A percentile compares a stretch with the other conserved stretches of the same genome.
These are phyloP conservation scores for Trametes polyzona DNA, from an alignment of 1,284 basidiomycete species.

Conservation along the genomic window DNA sequence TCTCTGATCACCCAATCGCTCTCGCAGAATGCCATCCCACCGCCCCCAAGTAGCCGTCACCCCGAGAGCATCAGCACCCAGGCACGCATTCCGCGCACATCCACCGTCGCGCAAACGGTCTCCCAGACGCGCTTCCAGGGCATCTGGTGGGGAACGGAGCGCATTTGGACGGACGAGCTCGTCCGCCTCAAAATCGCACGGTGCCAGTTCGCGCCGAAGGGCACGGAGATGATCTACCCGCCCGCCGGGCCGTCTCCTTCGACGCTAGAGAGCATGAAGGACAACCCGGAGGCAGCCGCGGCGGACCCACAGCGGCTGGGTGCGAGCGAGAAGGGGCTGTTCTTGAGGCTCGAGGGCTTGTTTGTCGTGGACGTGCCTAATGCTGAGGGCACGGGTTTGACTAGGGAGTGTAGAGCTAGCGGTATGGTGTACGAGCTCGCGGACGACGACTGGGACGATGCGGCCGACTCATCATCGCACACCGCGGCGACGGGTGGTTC, in stretches of 20 bases:
- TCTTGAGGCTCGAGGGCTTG: slow-evolving; percentile 67
- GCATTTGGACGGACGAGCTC: slow-evolving; percentile 87
- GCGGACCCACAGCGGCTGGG: slow-evolving; percentile 45
- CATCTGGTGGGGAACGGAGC: slow-evolving; percentile 86
- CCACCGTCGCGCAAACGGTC: slow-evolving; percentile 33
- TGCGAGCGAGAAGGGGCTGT: slow-evolving; percentile 63
- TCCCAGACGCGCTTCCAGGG: slow-evolving; percentile 73
- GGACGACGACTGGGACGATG: slow-evolving; percentile 68
- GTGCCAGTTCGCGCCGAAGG: slow-evolving; percentile 63
- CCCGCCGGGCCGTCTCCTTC: slow-evolving; percentile 60
- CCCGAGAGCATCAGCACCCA: slow-evolving; percentile 21
- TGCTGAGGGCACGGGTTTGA: slow-evolving; percentile 42
- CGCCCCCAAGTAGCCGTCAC: background rate
- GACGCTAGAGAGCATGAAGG: slow-evolving; percentile 38
- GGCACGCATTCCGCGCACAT: slow-evolving; percentile 11
- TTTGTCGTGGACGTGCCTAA: slow-evolving; percentile 56
- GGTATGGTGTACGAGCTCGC: slow-evolving; percentile 77
- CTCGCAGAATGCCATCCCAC: slow-evolving; percentile 23
- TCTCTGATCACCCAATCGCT: slow-evolving; percentile 29
- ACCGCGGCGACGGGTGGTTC: slow-evolving; percentile 13
- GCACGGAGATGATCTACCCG: slow-evolving; percentile 56
- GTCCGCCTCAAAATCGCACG: slow-evolving; percentile 77
- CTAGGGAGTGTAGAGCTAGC: slow-evolving; percentile 63
- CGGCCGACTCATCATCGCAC: background rate
- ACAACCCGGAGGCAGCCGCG: slow-evolving; percentile 23